phyloP scores from a whole-genome alignment of 306 rosid species.

The Casuarina cunninghamiana region DNA sequence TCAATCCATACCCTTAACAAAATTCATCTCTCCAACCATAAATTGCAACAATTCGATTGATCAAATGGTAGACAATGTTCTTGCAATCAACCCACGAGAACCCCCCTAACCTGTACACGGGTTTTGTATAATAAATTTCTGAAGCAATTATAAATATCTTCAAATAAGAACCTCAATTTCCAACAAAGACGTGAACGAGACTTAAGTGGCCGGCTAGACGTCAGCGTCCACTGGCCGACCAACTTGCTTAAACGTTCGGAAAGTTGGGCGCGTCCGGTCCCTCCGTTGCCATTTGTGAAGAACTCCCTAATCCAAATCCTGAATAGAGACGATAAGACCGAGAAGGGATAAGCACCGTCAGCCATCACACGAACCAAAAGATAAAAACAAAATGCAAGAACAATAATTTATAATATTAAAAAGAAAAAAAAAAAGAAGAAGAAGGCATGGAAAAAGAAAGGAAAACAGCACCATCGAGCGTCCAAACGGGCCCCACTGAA shows the following conservation, averaged over 20 bases:
- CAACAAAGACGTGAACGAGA: background rate
- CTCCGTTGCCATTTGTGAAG: conserved; percentile 20
- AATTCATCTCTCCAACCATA: no score
- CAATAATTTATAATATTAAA: background rate
- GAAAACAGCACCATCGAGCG: conserved; percentile 21
- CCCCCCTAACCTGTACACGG: no score
- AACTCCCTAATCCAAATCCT: conserved; percentile 18
- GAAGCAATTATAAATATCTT: background rate
- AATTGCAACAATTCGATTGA: no score
- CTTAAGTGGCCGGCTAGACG: background rate
- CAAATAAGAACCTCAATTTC: background rate
- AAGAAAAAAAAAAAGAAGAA: background rate
- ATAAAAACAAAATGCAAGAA: background rate
- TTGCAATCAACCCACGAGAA: no score
- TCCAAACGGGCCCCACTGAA: conserved; percentile 22
- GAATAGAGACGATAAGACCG: conserved; percentile 43
- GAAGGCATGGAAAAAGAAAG: background rate
- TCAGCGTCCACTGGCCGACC: conserved; percentile 49
- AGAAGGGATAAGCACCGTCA: conserved; percentile 59
- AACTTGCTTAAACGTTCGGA: conserved; percentile 24
- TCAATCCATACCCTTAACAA: no score
- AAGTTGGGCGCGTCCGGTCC: conserved; percentile 19
- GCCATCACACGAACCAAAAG: background rate
- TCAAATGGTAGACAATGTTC: no score
- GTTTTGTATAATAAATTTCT: no score